These are phyloP conservation scores for Mediolabrus comicus DNA, from an alignment of 108 stramenopile genomes.

Conservation along the genomic window DNA sequence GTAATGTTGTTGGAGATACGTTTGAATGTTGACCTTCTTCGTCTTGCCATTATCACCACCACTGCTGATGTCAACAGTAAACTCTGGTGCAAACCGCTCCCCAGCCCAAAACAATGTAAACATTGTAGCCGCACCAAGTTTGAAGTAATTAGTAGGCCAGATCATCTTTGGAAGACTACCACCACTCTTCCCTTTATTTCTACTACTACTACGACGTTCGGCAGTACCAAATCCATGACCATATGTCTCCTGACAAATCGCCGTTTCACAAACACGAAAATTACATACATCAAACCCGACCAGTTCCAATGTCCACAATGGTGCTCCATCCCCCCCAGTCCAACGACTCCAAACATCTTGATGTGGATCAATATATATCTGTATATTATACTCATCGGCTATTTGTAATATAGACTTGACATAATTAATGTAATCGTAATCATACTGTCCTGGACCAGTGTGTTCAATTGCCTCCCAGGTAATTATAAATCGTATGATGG, in stretches of 20 bases:
- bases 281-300: conserved; percentile 36
- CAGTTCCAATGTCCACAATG: conserved; percentile 44
- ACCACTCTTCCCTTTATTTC: neutral
- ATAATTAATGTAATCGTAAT: conserved; percentile 39
- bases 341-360: conserved; percentile 56
- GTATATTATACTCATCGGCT: conserved; percentile 23
- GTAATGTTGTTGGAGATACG: conserved; percentile 43
- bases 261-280: conserved; percentile 34
- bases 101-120: conserved; percentile 56
- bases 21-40: conserved; percentile 28
- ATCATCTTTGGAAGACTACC: conserved; percentile 36
- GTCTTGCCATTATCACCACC: neutral
- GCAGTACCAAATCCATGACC: conserved; percentile 11
- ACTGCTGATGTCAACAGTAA: conserved; percentile 23
- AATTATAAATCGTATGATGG: conserved; percentile 26
- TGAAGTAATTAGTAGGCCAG: conserved; percentile 56
- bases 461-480: conserved; percentile 57
- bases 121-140: conserved; percentile 49
- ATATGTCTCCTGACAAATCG: conserved; percentile 24
- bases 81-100: conserved; percentile 40
- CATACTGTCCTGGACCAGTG: conserved; percentile 39
- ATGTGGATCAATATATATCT: conserved; percentile 45
- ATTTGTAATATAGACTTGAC: conserved; percentile 4
- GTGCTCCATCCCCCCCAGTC: conserved; percentile 53
- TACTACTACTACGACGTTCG: neutral